Evolutionary conservation across 2,329 filamentous ascomycete genomes (phyloP), one percentile per base, ranked within the genome.

Genomic region (Herpotrichia juniperi): DNA sequence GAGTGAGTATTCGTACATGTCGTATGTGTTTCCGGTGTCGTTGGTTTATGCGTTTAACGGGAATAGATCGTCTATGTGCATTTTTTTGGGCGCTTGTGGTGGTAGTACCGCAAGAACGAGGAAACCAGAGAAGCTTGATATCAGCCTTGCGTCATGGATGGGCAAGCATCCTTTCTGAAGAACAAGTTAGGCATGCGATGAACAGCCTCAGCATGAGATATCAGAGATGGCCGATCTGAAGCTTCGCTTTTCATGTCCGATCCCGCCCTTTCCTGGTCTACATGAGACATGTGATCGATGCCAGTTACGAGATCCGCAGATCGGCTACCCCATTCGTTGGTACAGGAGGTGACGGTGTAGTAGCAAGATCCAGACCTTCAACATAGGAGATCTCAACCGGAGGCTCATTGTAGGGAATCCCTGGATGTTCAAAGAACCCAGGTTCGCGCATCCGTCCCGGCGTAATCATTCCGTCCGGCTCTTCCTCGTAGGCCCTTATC

Each of bases 381-480:
- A 40, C 25, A 19, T 8, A n/a, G n/a, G 25, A 30, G 9, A 43
- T 37, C 21, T 34, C 28, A 31, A 24, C 14, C 17, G 22, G 5
- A 19, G 31, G 19, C 11, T 47, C 31, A 8, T 28, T 24, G 12
- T 32, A 6, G 30, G 25, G 43, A 19, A 5, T 14, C 4, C 14
- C 28, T n/a, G 21, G 21, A n/a, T 8, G 16, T 9, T 47, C 7
- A 21, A 39, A 47, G 31, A 26, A 28, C 9, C n/a, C 19, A 10
- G 9, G 16, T 7, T 47, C 44, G n/a, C n/a, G 19, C 22, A 25
- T 26, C 16, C 42, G 40, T 12, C 58, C 60, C 1, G 61, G 63
- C 8, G 61, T 66, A 31, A 59, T 47, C 54, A 54, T 58, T 22
- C 56, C 60, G 32, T 64, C 63, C 10, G 58, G 52, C 46, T 64